Base-by-base conservation (phyloP, 2,329 filamentous ascomycete genomes). In the Phaeosphaeriaceae sp. region DNA sequence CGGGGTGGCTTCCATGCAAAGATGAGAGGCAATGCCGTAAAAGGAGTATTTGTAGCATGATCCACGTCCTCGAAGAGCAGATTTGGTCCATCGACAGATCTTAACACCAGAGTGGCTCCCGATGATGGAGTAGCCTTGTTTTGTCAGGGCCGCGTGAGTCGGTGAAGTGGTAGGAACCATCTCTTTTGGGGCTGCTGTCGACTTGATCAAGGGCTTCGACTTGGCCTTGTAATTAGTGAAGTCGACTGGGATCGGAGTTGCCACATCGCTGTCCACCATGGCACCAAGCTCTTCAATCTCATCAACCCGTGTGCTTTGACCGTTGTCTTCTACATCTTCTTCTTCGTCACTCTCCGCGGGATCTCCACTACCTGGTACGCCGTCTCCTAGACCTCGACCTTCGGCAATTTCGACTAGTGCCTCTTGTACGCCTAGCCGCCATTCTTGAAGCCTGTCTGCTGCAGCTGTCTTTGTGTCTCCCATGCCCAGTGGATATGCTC, bases 1-100 rank as follows among this genome's bases (percentile, higher is more conserved):
- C 0, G 94, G 94, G 0, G 94, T 98, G 1, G 94, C 94, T 79
- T 99, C 94, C 95, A 99, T 99, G 79, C 94, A 99, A 61, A 96
- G 90, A 74, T 99, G 95, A 0, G 93, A 97, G 64, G 91, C 88
- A 77, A 99, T 99, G 49, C 94, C 94, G 78, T 99, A 99, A 78
- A 99, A 96, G 0, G 92, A 96, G 78, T 88, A 97, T 74, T 99
- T 98, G 84, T 99, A 99, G 82, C 94, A 99, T 22, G 92, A 96
- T 4, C 94, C 95, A 42, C 94, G 89, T 13, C 94, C 94, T 41
- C 94, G 91, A 0, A 98, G 88, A 10, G 94, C 94, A 1, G 93
- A 97, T 79, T 99, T 99, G 10, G 95, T 98, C 94, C 94, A 99
- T 31, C 95, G 91, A 75, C 94, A 99, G 70, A 97, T 97, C 79